Conservation (phyloP, 2,329 filamentous ascomycete genomes). For the Microascus cirrosus region DNA sequence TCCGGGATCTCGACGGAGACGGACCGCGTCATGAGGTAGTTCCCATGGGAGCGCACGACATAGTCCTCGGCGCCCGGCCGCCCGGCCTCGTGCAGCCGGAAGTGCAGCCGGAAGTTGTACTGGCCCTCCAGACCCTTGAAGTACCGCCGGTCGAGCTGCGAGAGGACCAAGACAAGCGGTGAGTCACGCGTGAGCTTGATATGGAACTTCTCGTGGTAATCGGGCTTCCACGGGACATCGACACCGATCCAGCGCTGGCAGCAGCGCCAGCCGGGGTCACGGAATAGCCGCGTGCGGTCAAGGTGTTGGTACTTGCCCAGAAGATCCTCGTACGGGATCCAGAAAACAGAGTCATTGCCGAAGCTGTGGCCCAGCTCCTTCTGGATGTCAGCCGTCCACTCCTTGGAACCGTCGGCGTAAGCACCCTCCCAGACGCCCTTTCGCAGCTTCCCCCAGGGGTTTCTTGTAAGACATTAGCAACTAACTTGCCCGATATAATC, state of each 20-base stretch:
- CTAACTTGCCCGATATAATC: neutral
- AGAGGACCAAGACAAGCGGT: conserved; percentile 47
- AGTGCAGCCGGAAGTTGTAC: conserved; percentile 39
- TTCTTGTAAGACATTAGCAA: conserved; percentile 17
- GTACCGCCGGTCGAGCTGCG: conserved; percentile 51
- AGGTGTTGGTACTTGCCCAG: conserved; percentile 51
- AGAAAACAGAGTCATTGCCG: conserved; percentile 51
- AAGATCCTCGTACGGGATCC: conserved; percentile 52
- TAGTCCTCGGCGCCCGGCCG: conserved; percentile 43
- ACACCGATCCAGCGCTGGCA: conserved; percentile 51
- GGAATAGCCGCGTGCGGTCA: conserved; percentile 51
- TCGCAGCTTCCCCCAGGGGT: conserved; percentile 43
- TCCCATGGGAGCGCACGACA: conserved; percentile 46
- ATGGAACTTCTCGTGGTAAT: conserved; percentile 51
- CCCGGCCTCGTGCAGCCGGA: conserved; percentile 32
- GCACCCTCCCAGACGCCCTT: conserved; percentile 45
- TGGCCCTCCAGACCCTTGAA: conserved; percentile 50
- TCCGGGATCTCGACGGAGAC: conserved; percentile 46
- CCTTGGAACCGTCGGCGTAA: conserved; percentile 49
- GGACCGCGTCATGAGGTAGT: conserved; percentile 46
- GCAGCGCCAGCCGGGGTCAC: conserved; percentile 44
- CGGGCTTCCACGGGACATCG: conserved; percentile 49
- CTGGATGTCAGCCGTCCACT: conserved; percentile 48
- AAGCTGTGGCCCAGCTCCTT: conserved; percentile 47
- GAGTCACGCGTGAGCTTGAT: conserved; percentile 44